Percentiles rank a stretch among this genome's conserved stretches.
phyloP scores from a whole-genome alignment of 2,329 filamentous ascomycete species.

The Phaeosphaeria sp. region DNA sequence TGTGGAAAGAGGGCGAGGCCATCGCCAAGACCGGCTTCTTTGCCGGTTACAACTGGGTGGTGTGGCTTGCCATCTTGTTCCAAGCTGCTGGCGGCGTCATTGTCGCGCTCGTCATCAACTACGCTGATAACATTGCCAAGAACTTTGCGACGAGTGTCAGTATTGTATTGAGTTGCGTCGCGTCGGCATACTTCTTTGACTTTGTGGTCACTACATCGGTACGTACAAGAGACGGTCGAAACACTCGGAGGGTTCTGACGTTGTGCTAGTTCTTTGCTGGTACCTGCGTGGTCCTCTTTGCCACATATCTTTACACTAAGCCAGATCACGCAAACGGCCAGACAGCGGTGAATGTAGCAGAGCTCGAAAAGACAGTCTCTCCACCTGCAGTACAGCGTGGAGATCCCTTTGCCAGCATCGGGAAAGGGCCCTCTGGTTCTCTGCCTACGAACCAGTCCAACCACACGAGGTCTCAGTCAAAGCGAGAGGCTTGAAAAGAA shows the following conservation, averaged over 20 bases:
- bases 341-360: constrained; percentile 71
- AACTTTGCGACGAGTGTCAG: constrained; percentile 94
- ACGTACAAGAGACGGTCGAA: constrained; percentile 13
- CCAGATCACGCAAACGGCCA: constrained; percentile 63
- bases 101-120: constrained; percentile 81
- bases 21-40: constrained; percentile 90
- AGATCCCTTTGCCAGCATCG: constrained; percentile 2
- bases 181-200: constrained; percentile 85
- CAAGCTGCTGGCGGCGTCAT: constrained; percentile 86
- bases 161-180: constrained; percentile 84
- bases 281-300: constrained; percentile 76
- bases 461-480: constrained; percentile 26
- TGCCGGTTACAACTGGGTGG: constrained; percentile 89
- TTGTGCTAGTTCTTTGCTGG: constrained; percentile 76
- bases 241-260: constrained; percentile 17
- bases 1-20: constrained; percentile 84
- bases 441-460: constrained; percentile 31
- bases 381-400: constrained; percentile 29
- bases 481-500: constrained; percentile 30
- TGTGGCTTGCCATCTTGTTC: constrained; percentile 83
- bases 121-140: constrained; percentile 89
- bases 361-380: constrained; percentile 74
- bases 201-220: constrained; percentile 68
- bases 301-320: constrained; percentile 84
- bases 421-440: constrained; percentile 1